Percentiles rank a stretch among this genome's conserved stretches.
Evolutionary conservation across 805 yeast genomes (phyloP).

Genomic region (Candida orba): DNA sequence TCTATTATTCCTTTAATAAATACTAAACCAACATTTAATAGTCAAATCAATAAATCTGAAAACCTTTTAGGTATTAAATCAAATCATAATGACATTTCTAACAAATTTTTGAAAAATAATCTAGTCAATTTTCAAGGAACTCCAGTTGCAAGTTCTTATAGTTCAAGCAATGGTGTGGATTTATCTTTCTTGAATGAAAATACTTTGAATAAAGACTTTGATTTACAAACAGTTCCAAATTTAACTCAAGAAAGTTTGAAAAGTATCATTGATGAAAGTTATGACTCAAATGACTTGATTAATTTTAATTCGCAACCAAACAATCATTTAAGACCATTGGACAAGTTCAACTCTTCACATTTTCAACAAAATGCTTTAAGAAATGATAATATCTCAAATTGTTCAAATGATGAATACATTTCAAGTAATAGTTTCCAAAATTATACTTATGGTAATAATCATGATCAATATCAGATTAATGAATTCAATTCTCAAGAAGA

Average conservation of each 20-base stretch:
- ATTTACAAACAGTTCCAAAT: slow-evolving; percentile 7
- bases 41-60: slow-evolving; percentile 10
- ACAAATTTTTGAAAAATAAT: not conserved
- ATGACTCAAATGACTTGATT: not conserved
- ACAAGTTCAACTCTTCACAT: too few relatives aligned
- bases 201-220: not conserved
- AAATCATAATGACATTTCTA: not conserved
- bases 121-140: not conserved
- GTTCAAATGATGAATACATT: too few relatives aligned
- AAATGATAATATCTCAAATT: too few relatives aligned
- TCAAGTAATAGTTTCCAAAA: slow-evolving; percentile 1
- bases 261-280: slow-evolving; percentile 14
- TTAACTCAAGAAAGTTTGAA: slow-evolving; percentile 9
- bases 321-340: too few relatives aligned
- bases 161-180: slow-evolving; percentile 1
- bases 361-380: too few relatives aligned
- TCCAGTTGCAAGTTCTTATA: not conserved
- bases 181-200: slow-evolving; percentile 9
- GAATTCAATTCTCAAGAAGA: not conserved
- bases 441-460: not conserved
- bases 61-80: slow-evolving; percentile 11
- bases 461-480: not conserved
- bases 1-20: not conserved
- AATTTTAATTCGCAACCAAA: not conserved
- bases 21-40: not conserved